A percentile compares a stretch with the other conserved stretches of the same genome.
These are phyloP conservation scores for Phytophthora foliorum DNA, from an alignment of 352 stramenopile species.

Conservation along the genomic window DNA sequence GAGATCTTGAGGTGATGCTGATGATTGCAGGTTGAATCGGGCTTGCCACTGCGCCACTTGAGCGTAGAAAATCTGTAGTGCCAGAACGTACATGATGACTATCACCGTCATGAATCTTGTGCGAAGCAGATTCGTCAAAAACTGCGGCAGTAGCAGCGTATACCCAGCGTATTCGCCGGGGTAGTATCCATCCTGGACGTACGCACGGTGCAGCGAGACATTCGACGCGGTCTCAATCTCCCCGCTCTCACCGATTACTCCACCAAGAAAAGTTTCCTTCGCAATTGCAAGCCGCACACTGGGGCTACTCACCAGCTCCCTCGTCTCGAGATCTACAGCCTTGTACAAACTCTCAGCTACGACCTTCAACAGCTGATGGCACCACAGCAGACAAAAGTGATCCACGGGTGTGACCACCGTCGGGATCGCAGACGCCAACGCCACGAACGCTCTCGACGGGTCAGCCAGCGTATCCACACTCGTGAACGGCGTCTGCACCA, in stretches of 20 bases:
- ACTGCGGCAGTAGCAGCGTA: conserved; percentile 53
- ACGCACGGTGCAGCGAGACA: conserved; percentile 53
- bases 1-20: conserved; percentile 26
- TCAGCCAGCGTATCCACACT: conserved; percentile 43
- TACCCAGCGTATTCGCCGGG: conserved; percentile 58
- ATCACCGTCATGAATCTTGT: conserved; percentile 53
- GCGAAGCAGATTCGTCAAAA: conserved; percentile 62
- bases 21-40: conserved; percentile 62
- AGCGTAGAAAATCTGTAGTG: conserved; percentile 69
- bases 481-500: conserved; percentile 66
- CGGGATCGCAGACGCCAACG: conserved; percentile 71
- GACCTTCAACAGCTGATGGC: conserved; percentile 77
- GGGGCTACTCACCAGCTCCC: conserved; percentile 53
- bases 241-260: neutral
- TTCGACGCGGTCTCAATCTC: conserved; percentile 29
- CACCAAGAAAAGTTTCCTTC: conserved; percentile 52
- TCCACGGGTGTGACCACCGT: conserved; percentile 74
- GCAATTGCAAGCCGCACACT: conserved; percentile 53
- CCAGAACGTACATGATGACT: conserved; percentile 73
- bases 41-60: conserved; percentile 78
- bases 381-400: conserved; percentile 89
- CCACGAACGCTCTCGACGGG: conserved; percentile 45
- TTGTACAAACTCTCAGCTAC: conserved; percentile 72
- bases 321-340: conserved; percentile 61
- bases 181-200: conserved; percentile 65